These are phyloP conservation scores for Sporothrix inflata DNA, from an alignment of 2,329 filamentous ascomycete species.

Conservation along the genomic window DNA sequence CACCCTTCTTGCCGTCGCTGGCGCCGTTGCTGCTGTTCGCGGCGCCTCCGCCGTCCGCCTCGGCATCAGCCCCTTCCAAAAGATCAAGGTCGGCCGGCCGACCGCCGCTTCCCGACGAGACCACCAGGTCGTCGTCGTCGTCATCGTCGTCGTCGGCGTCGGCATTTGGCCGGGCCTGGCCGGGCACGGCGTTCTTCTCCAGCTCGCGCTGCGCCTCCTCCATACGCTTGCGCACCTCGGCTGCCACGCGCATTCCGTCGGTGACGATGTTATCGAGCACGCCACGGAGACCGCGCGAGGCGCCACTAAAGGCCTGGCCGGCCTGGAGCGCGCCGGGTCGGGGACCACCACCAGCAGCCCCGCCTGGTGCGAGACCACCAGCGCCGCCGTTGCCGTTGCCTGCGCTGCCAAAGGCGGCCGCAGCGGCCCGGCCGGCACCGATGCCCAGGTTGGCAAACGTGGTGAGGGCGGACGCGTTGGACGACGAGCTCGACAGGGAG, in stretches of 20 bases:
- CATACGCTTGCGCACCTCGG: constrained; percentile 88
- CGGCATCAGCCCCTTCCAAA: constrained; percentile 73
- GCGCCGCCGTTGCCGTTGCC: constrained; percentile 37
- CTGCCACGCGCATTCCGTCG: constrained; percentile 94
- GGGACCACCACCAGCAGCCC: constrained; percentile 15
- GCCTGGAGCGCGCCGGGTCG: constrained; percentile 18
- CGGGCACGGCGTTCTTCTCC: constrained; percentile 75
- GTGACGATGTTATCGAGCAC: constrained; percentile 97
- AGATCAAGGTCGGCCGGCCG: constrained; percentile 70
- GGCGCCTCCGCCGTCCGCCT: constrained; percentile 54
- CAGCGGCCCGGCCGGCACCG: constrained; percentile 47
- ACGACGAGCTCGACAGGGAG: constrained; percentile 43
- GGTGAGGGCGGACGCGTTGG: constrained; percentile 72
- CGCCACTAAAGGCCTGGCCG: constrained; percentile 46
- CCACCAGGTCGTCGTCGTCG: constrained; percentile 45
- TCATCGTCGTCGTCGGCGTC: constrained; percentile 62
- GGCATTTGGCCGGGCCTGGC: constrained; percentile 65
- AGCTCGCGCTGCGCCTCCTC: constrained; percentile 93
- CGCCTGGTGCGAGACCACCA: constrained; percentile 49
- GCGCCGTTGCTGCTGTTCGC: constrained; percentile 9
- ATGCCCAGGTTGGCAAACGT: constrained; percentile 75
- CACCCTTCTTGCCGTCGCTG: constrained; percentile 32
- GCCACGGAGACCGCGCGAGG: constrained; percentile 78
- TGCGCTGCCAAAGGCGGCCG: constrained; percentile 42
- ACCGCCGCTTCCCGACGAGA: constrained; percentile 53